Evolutionary conservation across 495 filamentous ascomycete species (phyloP), one percentile per base, ranked within the genome.

Genomic region (Penicillium lividum): DNA sequence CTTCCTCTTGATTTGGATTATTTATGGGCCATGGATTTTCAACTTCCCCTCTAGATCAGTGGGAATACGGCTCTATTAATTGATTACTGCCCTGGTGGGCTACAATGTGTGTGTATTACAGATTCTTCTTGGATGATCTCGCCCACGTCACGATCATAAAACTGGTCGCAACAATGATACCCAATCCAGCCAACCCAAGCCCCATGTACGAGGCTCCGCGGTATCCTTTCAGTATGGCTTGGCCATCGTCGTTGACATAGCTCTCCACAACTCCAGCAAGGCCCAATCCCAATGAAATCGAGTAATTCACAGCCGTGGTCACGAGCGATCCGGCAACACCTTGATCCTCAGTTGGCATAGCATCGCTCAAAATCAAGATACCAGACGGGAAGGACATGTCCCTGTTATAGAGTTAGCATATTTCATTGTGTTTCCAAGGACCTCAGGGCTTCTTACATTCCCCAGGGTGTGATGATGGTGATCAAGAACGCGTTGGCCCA

Each of bases 301-400:
- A 80, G 58, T 89, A 90, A 56, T 89, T 88, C 48, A 89, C 81
- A 6, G 85, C 73, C 0, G 86, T 89, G 44, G 74, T 85, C 13
- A 89, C 82, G 25, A 92, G 67, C n/a, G 76, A 81, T 0, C 83
- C 84, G 4, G 82, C 85, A 1, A 78, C 55, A 8, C 79, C 79
- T 61, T 82, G 79, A 43, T 80, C 67, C 33, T 76, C 53, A 6
- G 62, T 50, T 0, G 65, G 47, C 48, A 80, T 70, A 1, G 68
- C 59, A 51, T 75, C 68, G n/a, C 65, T 67, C 38, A 78, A 40
- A 5, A 78, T 69, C 30, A 77, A 30, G 2, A 66, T 75, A 6
- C 61, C 73, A 0, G 73, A 69, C 8, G 74, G 74, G 48, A 75
- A 77, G 2, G 67, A 77, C 69, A 71, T 74, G 36, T 70, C 74